Evolutionary conservation across 306 rosid species (phyloP).

Genomic region (Castanopsis chinensis): DNA sequence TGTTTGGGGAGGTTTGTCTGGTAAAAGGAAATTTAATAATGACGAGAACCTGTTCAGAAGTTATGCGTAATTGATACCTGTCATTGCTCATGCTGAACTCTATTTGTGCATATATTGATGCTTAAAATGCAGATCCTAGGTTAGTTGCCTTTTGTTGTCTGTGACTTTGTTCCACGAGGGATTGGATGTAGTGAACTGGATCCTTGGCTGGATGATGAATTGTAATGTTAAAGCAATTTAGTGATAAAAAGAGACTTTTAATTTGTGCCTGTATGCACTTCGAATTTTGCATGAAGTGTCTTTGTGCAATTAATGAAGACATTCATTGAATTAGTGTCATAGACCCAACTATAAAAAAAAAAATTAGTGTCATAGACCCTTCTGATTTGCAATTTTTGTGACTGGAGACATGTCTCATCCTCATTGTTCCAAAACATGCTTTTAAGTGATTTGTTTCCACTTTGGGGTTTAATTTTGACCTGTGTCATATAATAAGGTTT

Average conservation of each 20-base stretch:
- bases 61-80: background rate
- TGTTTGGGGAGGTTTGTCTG: too few relatives aligned
- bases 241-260: background rate
- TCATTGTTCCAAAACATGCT: background rate
- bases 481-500: background rate
- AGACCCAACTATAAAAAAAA: too few relatives aligned
- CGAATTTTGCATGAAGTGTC: background rate
- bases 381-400: background rate
- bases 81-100: background rate
- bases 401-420: background rate
- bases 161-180: background rate
- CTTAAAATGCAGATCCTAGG: background rate
- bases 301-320: background rate
- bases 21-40: background rate
- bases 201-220: background rate
- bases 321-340: background rate
- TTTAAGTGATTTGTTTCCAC: background rate
- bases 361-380: background rate
- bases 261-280: background rate
- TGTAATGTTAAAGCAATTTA: background rate
- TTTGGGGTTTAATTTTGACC: background rate
- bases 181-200: background rate
- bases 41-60: background rate
- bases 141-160: background rate
- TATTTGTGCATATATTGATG: background rate